Base-by-base conservation (phyloP, 2,329 filamentous ascomycete species). In the Clonostachys solani region DNA sequence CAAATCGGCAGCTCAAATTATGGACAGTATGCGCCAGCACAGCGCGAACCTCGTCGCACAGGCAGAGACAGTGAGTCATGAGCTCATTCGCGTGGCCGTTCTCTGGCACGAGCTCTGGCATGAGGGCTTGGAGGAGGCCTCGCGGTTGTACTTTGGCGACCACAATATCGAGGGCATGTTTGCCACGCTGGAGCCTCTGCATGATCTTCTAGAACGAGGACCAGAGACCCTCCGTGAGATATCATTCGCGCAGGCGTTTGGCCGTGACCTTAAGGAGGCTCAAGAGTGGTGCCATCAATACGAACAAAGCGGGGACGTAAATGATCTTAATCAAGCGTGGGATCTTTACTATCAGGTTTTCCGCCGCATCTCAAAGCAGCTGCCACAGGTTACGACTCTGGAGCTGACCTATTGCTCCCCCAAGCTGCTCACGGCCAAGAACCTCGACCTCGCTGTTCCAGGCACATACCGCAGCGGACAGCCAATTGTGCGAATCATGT, bases 51-150 rank as follows among this genome's bases (percentile, higher is more conserved):
- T 99, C 35, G 94, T 99, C 9, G 89, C 96, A 54, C 94, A 99
- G 67, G 94, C 94, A 35, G 92, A 96, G 62, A 78, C 92, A 42
- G 92, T 99, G 55, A 97, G 92, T 63, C 88, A 94, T 60, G 95
- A 99, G 64, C 81, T 99, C 47, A 97, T 99, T 60, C 85, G 94
- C 45, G 95, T 99, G 49, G 94, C 94, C 15, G 92, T 99, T 3
- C 69, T 99, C 19, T 99, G 95, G 95, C 94, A 99, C 61, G 94
- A 99, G 61, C 87, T 95, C 54, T 99, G 94, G 94, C 94, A 99
- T 56, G 95, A 99, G 67, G 95, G 89, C 29, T 77, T 99, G 15
- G 94, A 99, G 67, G 95, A 99, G 71, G 95, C 94, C 2, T 96
- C 91, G 33, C 83, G 94, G 46, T 75, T 99, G 16, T 99, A 97